phyloP scores from a whole-genome alignment of 805 yeast genomes.

The Danielozyma ontarioensis region DNA sequence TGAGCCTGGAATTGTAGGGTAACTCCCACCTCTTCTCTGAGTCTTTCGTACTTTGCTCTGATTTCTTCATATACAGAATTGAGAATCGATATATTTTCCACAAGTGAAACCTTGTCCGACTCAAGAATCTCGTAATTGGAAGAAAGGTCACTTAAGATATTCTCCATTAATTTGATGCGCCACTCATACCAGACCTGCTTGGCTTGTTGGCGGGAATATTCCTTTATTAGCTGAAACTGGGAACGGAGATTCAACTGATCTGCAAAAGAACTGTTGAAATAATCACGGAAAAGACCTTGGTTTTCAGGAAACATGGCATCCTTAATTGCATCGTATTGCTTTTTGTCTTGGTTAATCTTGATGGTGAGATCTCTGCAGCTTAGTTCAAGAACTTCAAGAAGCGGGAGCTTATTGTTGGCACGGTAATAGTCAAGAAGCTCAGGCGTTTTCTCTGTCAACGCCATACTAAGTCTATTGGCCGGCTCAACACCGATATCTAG shows the following conservation, averaged over 20 bases:
- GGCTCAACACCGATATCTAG: slow-evolving; percentile 29
- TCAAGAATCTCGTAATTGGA: slow-evolving; percentile 13
- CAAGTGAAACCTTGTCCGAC: slow-evolving; percentile 13
- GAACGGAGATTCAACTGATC: slow-evolving; percentile 39
- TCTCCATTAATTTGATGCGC: slow-evolving; percentile 49
- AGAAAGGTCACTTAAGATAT: slow-evolving; percentile 32
- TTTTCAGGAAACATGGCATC: slow-evolving; percentile 41
- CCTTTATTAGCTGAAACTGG: slow-evolving; percentile 47
- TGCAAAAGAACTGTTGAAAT: slow-evolving; percentile 32
- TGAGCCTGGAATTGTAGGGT: slow-evolving; percentile 10
- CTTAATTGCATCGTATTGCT: slow-evolving; percentile 42
- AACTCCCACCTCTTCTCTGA: slow-evolving; percentile 12
- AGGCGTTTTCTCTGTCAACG: slow-evolving; percentile 6
- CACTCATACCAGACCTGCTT: slow-evolving; percentile 58
- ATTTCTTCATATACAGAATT: slow-evolving; percentile 7
- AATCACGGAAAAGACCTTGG: slow-evolving; percentile 47
- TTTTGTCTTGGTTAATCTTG: slow-evolving; percentile 46
- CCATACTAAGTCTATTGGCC: slow-evolving; percentile 17
- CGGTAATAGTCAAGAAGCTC: slow-evolving; percentile 29
- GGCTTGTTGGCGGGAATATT: slow-evolving; percentile 48
- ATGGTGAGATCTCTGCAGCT: slow-evolving; percentile 50
- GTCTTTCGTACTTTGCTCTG: slow-evolving; percentile 3
- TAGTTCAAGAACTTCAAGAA: slow-evolving; percentile 46
- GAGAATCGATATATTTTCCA: slow-evolving; percentile 8
- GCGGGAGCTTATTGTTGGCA: slow-evolving; percentile 37